Evolutionary conservation across 139 green algal species (phyloP).

Genomic region (Mychonastes homosphaera): DNA sequence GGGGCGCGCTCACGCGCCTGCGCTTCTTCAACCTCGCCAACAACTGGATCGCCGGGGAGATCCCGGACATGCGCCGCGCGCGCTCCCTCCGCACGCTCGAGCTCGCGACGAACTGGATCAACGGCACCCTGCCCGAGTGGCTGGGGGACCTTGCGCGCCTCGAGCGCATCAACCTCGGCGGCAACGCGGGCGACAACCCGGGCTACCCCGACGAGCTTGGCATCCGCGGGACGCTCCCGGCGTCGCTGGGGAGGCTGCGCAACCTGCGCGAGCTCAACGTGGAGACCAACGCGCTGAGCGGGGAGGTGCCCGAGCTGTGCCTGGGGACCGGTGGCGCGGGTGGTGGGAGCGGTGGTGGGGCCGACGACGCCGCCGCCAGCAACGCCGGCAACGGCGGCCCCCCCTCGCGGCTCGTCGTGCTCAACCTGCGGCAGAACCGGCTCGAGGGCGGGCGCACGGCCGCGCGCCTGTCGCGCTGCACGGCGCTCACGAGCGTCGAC

Average conservation of each 20-base stretch:
- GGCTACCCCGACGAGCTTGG: background rate
- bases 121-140: constrained; percentile 14
- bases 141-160: background rate
- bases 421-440: constrained; percentile 7
- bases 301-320: constrained; percentile 6
- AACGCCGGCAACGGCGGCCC: too few species aligned
- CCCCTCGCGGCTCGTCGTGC: constrained; percentile 7
- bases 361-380: too few species aligned
- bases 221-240: background rate
- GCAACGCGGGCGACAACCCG: constrained; percentile 4
- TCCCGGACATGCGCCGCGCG: constrained; percentile 9
- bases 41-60: constrained; percentile 25
- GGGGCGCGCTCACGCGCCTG: constrained; percentile 1
- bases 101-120: constrained; percentile 15
- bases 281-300: constrained; percentile 12
- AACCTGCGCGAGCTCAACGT: constrained; percentile 10
- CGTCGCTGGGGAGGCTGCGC: background rate
- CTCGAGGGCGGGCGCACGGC: too few species aligned
- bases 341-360: too few species aligned
- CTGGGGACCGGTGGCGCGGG: too few species aligned
- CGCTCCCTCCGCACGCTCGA: constrained; percentile 3
- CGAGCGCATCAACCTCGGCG: constrained; percentile 5
- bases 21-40: constrained; percentile 12
- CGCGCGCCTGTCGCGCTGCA: too few species aligned
- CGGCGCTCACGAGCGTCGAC: constrained; percentile 15